phyloP scores from a whole-genome alignment of 2,329 filamentous ascomycete genomes.

The Paraconiothyrium brasiliense region DNA sequence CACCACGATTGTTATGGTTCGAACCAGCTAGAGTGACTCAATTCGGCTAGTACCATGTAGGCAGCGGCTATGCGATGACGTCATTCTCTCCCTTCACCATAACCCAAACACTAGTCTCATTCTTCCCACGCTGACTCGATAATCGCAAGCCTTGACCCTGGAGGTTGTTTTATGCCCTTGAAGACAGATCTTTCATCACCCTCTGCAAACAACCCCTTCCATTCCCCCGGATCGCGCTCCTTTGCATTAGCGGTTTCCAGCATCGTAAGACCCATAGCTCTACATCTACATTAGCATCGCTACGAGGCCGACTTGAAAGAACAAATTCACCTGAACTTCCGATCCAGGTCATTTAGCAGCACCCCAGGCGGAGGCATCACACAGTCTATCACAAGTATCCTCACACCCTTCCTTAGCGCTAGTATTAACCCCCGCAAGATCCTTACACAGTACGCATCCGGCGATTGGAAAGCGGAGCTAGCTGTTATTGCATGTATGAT shows the following conservation, averaged over 20 bases:
- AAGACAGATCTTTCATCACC: conserved; percentile 42
- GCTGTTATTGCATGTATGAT: conserved; percentile 3
- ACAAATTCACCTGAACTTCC: too few relatives aligned
- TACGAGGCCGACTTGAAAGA: too few relatives aligned
- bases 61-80: not conserved
- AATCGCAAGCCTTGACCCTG: conserved; percentile 17
- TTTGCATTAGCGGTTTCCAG: conserved; percentile 57
- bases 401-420: too few relatives aligned
- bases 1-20: not conserved
- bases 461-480: too few relatives aligned
- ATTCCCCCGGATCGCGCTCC: not conserved
- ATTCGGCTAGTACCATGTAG: too few relatives aligned
- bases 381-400: too few relatives aligned
- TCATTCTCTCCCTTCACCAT: not conserved
- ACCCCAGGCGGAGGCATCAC: too few relatives aligned
- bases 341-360: too few relatives aligned
- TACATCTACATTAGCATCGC: conserved; percentile 39
- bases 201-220: not conserved
- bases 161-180: conserved; percentile 15
- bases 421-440: too few relatives aligned
- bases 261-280: conserved; percentile 52
- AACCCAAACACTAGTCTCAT: not conserved
- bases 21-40: too few relatives aligned
- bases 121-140: conserved; percentile 6
- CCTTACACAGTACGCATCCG: too few relatives aligned